Evolutionary conservation across 805 yeast genomes (phyloP), one percentile per base, ranked within the genome.

Genomic region (Starmera quercuum): DNA sequence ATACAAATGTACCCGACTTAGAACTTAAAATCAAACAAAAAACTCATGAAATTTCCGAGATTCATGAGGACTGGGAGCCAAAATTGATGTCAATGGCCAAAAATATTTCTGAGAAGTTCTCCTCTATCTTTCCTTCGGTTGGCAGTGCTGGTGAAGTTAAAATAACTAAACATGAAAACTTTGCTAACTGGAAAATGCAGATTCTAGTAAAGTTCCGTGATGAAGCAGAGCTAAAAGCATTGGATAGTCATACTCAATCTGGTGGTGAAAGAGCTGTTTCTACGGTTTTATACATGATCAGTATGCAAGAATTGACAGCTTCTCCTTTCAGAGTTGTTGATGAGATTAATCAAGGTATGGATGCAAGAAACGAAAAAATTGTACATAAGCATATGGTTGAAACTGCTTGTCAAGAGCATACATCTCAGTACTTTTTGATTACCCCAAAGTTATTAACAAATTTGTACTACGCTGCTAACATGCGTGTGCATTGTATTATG

Each of bases 271-370:
- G 95, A 49, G 95, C 97, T 1, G 95, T 92, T 0, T 80, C 97
- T 0, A 92, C 97, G 0, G 90, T 90, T 3, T 73, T 88, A 33
- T 92, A 83, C 53, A 72, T 92, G 51, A 83, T 92, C 67, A 79
- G 97, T 2, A 64, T 92, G 41, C 99, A 92, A 60, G 90, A 87
- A 9, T 67, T 83, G 37, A 79, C 97, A 0, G 71, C 72, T 20
- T 85, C 96, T 0, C 97, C 98, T 8, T 86, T 92, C 51, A 67
- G 97, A 51, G 88, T 90, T 3, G 96, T 92, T 7, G 99, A 92
- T 59, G 99, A 92, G 64, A 94, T 92, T 41, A 92, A 92, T 54
- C 99, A 92, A 61, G 99, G 98, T 45, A 88, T 92, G 97, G 99
- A 92, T 60, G 83, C 94, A 10, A 74, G 74, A 39, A 92, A 92